Conservation (phyloP, 768 basidiomycete genomes). For the Omphalotus guepiniiformis region DNA sequence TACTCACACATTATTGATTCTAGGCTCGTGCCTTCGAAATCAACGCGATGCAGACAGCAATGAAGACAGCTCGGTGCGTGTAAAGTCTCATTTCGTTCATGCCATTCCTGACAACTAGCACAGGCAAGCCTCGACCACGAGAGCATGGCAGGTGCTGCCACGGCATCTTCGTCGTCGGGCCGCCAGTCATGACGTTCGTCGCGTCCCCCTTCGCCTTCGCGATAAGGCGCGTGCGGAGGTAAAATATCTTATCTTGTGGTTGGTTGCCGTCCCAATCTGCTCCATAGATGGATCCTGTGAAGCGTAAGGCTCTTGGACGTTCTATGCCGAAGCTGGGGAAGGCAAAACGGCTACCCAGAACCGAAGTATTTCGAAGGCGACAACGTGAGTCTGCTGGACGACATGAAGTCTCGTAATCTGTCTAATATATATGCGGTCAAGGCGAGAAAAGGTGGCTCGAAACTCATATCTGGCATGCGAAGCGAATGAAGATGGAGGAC, state of each 20-base stretch:
- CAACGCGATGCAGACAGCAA: conserved; percentile 81
- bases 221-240: conserved; percentile 84
- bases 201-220: conserved; percentile 82
- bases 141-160: conserved; percentile 92
- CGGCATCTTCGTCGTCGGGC: conserved; percentile 88
- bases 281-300: conserved; percentile 44
- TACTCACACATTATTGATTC: conserved; percentile 1
- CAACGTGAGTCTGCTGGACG: conserved; percentile 51
- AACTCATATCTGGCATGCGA: conserved; percentile 96
- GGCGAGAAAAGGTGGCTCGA: conserved; percentile 91
- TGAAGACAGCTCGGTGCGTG: conserved; percentile 69
- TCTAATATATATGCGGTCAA: conserved; percentile 22
- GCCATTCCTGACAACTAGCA: neutral
- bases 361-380: conserved; percentile 59
- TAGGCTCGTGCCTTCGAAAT: conserved; percentile 92
- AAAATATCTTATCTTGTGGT: conserved; percentile 11
- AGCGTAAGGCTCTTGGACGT: conserved; percentile 34
- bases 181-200: conserved; percentile 90
- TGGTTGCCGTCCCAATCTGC: neutral
- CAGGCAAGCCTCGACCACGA: conserved; percentile 67
- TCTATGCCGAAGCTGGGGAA: conserved; percentile 64
- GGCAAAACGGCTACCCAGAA: conserved; percentile 49
- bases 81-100: neutral
- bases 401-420: neutral
- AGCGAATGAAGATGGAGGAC: conserved; percentile 91